These are phyloP conservation scores for Camellia oleifera DNA, from an alignment of 179 eudicot genomes.

Conservation along the genomic window DNA sequence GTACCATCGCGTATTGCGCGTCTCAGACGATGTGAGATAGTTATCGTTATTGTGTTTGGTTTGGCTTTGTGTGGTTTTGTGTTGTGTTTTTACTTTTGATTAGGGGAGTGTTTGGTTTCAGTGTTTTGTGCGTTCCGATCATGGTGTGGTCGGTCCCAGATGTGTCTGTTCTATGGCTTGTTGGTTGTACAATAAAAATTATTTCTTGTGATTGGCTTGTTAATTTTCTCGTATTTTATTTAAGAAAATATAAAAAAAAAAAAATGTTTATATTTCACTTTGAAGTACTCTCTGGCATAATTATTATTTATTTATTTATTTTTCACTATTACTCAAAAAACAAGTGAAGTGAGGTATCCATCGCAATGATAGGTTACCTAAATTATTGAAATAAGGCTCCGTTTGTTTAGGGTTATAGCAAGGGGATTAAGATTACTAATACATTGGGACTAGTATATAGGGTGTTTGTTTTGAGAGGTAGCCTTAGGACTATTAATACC, in stretches of 20 bases:
- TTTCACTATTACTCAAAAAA: too few species aligned
- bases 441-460: too few species aligned
- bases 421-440: too few species aligned
- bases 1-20: slow-evolving; percentile 7
- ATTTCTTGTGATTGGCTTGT: slow-evolving; percentile 9
- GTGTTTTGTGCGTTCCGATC: neutral
- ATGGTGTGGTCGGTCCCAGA: neutral
- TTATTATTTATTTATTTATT: too few species aligned
- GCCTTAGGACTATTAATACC: too few species aligned
- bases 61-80: neutral
- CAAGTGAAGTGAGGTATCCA: too few species aligned
- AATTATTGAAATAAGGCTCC: too few species aligned
- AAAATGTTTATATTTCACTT: neutral
- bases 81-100: neutral
- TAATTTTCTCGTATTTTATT: neutral
- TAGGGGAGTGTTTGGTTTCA: slow-evolving; percentile 8
- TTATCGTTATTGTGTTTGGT: neutral
- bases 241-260: too few species aligned
- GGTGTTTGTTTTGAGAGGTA: too few species aligned
- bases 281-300: neutral
- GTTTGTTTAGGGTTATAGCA: too few species aligned
- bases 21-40: slow-evolving; percentile 20
- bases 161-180: neutral
- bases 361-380: too few species aligned
- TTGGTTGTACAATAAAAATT: slow-evolving; percentile 5